Conservation (phyloP, 192 early-diverging fungal species). For the Umbelopsis sp. region DNA sequence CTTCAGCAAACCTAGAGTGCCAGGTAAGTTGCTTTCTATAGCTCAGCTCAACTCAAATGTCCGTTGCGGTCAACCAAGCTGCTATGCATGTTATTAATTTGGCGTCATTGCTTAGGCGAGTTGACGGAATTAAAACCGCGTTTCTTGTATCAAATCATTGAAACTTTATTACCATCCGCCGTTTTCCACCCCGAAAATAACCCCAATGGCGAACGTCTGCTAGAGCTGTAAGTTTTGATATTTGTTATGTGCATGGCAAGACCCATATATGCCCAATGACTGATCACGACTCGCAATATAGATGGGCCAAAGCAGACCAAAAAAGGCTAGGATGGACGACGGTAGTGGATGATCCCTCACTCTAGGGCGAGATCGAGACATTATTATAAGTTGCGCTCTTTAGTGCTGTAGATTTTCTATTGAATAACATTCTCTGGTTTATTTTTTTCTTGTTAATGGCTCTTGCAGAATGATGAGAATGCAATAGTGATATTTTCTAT, state of each 20-base stretch:
- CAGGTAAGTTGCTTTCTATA: conserved; percentile 18
- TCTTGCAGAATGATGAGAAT: no score
- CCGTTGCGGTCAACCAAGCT: not conserved
- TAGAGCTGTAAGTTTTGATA: conserved; percentile 75
- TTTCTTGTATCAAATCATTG: conserved; percentile 86
- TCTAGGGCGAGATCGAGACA: not conserved
- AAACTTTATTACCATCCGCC: conserved; percentile 86
- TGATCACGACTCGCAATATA: conserved; percentile 5
- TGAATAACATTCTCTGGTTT: no score
- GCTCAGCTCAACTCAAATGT: not conserved
- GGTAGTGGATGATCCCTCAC: conserved; percentile 43
- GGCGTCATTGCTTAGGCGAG: conserved; percentile 35
- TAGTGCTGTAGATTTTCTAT: no score
- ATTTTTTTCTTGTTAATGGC: no score
- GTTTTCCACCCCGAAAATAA: conserved; percentile 61
- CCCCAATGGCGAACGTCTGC: conserved; percentile 63
- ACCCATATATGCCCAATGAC: not conserved
- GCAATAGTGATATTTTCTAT: no score
- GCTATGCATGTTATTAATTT: not conserved
- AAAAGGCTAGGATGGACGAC: conserved; percentile 58
- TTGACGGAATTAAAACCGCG: conserved; percentile 78
- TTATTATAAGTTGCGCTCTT: no score
- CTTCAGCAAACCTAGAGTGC: conserved; percentile 77
- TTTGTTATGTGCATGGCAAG: conserved; percentile 2
- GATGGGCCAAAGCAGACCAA: conserved; percentile 54